Evolutionary conservation across 116 monocot genomes (phyloP).

Genomic region (Papilionanthe hybrid): DNA sequence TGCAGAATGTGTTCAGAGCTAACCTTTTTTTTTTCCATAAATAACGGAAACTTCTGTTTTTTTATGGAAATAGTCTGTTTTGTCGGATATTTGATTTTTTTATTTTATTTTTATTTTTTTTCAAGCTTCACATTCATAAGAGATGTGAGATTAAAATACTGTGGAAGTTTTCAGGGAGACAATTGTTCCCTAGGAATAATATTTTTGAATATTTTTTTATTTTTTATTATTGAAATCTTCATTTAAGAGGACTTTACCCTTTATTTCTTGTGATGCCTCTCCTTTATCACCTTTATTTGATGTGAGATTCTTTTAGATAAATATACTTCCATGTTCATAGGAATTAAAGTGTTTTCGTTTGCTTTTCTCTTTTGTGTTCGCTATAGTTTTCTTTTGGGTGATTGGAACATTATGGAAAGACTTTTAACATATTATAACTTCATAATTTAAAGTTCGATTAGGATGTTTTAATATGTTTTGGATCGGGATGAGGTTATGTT

Average conservation of each 20-base stretch:
- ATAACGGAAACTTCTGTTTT: neutral
- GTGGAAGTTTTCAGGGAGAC: neutral
- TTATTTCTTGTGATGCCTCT: conserved; percentile 1
- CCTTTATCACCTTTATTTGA: neutral
- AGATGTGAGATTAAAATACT: neutral
- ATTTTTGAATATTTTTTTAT: neutral
- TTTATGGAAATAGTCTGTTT: neutral
- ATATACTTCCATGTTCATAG: too few species aligned
- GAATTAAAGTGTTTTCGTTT: neutral
- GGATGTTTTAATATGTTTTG: too few species aligned
- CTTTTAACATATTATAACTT: neutral
- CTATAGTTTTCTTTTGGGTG: neutral
- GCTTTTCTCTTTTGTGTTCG: neutral
- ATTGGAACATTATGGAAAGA: neutral
- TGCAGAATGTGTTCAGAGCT: neutral
- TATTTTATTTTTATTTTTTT: neutral
- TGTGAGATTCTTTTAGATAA: conserved; percentile 1
- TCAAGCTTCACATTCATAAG: neutral
- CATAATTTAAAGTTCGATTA: too few species aligned
- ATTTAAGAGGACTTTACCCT: neutral
- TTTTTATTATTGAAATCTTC: neutral
- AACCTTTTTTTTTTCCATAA: neutral
- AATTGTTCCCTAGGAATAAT: neutral
- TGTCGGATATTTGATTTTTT: neutral
- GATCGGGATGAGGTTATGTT: too few species aligned